Base-by-base conservation (phyloP, 2,329 filamentous ascomycete genomes). In the Ceratocystis huliohia region DNA sequence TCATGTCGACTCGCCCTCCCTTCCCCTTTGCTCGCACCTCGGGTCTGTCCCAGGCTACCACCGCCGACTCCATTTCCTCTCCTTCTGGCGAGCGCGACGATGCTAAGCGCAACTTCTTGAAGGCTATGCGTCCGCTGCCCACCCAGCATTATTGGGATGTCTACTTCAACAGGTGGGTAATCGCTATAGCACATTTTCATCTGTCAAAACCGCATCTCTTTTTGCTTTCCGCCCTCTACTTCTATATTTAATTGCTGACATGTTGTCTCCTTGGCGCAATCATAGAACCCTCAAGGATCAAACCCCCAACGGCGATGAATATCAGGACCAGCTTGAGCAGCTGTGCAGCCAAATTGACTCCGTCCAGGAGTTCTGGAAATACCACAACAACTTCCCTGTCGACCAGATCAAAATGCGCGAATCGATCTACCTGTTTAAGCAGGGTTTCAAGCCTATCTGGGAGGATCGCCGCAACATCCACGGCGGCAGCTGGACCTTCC, bases 401-500 rank as follows among this genome's bases (percentile, higher is more conserved):
- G 83, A 87, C 67, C 83, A 86, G 74, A 85, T 92, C 75, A 87
- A 87, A 75, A 85, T 88, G 79, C 85, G 87, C 72, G 88, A 91
- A 76, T 88, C 85, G 59, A 82, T 91, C 70, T 89, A 91, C 74
- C 81, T 92, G 70, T 91, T 91, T 80, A 91, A 91, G 75, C 80
- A 84, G 69, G 88, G 88, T 45, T 89, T 90, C 75, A 83, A 82
- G 69, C 88, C 88, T 66, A 79, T 91, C 70, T 91, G 88, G 88
- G 88, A 91, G 77, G 93, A 97, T 74, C 84, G 89, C 50, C 86
- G 94, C 72, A 96, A 96, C 76, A 80, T 88, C 68, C 82, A 86
- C 69, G 93, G 93, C 64, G 93, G 93, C 63, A 88, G 88, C 74
- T 96, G 91, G 91, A 95, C 91, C 25, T 96, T 97, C 76, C 86